Base-by-base conservation (phyloP, 257 asterid genomes). In the Verbascum thapsus region DNA sequence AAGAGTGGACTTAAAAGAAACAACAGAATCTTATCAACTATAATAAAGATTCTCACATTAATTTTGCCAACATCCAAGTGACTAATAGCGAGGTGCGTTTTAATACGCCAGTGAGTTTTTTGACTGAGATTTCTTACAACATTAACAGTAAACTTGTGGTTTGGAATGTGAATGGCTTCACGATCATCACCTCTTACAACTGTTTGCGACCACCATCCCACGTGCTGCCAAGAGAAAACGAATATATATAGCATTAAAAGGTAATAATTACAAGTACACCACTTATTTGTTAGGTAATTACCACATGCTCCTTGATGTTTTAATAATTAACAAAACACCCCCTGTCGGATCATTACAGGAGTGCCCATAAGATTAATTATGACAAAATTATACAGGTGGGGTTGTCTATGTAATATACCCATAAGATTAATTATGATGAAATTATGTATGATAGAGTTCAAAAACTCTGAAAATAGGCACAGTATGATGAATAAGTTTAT, bases 131-230 rank as follows among this genome's bases (percentile, higher is more conserved):
- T 90, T 70, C 97, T 76, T 53, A 90, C 90, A 71, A 90, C 76
- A 73, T 87, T 90, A 76, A 87, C 79, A 9, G 95, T 90, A 57
- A 90, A 90, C 80, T 90, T 85, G 80, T 90, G 96, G 81, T 90
- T 90, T 52, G 97, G 97, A 69, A 90, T 83, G 83, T 90, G 91
- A 68, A 90, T 82, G 52, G 97, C 97, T 81, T 90, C 97, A 57
- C 97, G 96, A 72, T 90, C 90, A 56, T 90, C 97, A n/a, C 88
- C 96, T 81, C 97, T 81, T 59, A 90, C 67, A 72, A 90, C 78
- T 53, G 97, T 87, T 23, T 92, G 97, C 18, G 97, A 90, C 97
- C 97, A 90, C 97, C 97, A 90, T 39, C 97, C 97, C 72, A 87
- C 95, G 62, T 85, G 95, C 97, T 90, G 74, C 63, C 61, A 56